Evolutionary conservation across 257 asterid species (phyloP), one percentile per base, ranked within the genome.

Genomic region (Craterostigma plantagineum): DNA sequence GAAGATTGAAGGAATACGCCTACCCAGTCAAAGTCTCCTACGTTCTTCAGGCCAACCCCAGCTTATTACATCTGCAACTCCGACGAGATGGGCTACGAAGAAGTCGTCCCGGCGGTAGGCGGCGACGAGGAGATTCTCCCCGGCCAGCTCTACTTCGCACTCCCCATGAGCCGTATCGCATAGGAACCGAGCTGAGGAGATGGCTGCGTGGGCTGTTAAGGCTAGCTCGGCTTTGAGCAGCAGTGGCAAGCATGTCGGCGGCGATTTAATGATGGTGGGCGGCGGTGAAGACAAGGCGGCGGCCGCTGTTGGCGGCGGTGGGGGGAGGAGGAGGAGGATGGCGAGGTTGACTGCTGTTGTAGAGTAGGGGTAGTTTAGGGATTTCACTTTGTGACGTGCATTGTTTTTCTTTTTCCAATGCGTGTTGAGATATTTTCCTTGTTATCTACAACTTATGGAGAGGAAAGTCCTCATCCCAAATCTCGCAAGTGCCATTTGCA

Each of bases 191-290:
- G 79, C 91, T 27, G 94, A 75, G 57, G 94, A 83, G 56, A 90
- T 90, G 95, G 95, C 98, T 1, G 93, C 95, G 64, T 75, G 83
- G 83, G 98, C 95, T 7, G 91, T 83, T 0, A 90, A 90, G 18
- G 98, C 99, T 14, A 77, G 84, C 65, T 70, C 91, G 10, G 99
- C 99, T 1, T 33, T 84, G 55, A 63, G 65, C n/a, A 79, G 63
- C 23, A 75, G 66, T 35, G 79, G 73, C 67, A 79, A 79, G 61
- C 76, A 83, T 0, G n/a, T n/a, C n/a, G n/a, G n/a, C n/a, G n/a
- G n/a, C n/a, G n/a, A n/a, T n/a, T n/a, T n/a, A n/a, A n/a, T n/a
- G n/a, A n/a, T n/a, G n/a, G n/a, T n/a, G n/a, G 73, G 71, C 38
- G 65, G 75, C 34, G 49, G 60, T 9, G 48, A 27, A 8, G 70